Base-by-base conservation (phyloP, 164 flowering plant species). In the Houttuynia cordata region DNA sequence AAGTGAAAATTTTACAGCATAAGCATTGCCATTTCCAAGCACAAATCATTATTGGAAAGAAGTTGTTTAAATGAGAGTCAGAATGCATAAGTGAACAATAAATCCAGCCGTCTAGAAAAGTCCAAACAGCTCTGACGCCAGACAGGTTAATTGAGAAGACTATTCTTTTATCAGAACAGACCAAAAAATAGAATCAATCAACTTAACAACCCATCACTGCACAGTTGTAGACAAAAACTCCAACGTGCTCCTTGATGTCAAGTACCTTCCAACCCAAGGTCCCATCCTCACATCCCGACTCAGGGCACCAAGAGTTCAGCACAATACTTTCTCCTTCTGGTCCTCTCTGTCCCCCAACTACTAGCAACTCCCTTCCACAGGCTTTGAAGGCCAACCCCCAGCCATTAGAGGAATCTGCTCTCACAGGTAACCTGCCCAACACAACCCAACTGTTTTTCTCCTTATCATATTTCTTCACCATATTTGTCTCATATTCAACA, bases 361-460 rank as follows among this genome's bases (percentile, higher is more conserved):
- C 78, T 21, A 77, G 56, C 39, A 77, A 62, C 64, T 64, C 63
- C 54, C 72, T 64, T 13, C 80, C 78, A 58, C 78, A 77, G 41
- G 74, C 76, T 70, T 74, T 74, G 61, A 77, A 74, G 10, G 80
- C 80, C 15, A 77, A 24, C 5, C 80, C 80, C 80, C 80, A 77
- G 51, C 80, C 80, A 66, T 72, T 72, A 60, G 66, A 58, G 2
- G 74, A 69, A 53, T 70, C 78, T 5, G 76, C 80, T 40, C 74
- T 66, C 34, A 72, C 74, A 0, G 78, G 80, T 64, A 74, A 56
- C 42, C 71, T 70, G 24, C 64, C 67, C 55, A 74, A 68, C 17
- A 71, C 64, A 37, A 19, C 39, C 80, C 78, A 77, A 3, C 45
- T 13, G 24, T 71, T 74, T 52, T 64, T 72, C 7, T 0, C 40